Evolutionary conservation across 495 filamentous ascomycete genomes (phyloP).

Genomic region (Xylaria intraflava): DNA sequence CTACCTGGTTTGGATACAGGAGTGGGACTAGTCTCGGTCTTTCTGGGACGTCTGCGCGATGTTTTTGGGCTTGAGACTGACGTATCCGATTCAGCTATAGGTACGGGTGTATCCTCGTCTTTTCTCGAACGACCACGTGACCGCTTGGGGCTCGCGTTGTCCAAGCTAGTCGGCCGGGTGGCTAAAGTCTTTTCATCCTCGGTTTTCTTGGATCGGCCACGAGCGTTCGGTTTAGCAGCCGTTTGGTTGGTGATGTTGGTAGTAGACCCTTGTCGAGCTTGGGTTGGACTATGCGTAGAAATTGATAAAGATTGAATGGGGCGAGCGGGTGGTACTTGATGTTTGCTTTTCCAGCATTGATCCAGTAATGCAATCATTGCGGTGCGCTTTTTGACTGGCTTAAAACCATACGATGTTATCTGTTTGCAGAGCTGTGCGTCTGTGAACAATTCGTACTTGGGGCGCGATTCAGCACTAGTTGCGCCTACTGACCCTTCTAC

Average conservation of each 20-base stretch:
- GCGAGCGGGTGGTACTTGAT: conserved; percentile 2
- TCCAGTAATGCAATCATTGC: conserved; percentile 67
- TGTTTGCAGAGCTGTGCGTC: conserved; percentile 58
- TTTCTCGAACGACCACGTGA: conserved; percentile 19
- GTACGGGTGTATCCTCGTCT: conserved; percentile 5
- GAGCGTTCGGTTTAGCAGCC: conserved; percentile 35
- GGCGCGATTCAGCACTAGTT: conserved; percentile 34
- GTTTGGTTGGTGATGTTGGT: background rate
- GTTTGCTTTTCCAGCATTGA: conserved; percentile 61
- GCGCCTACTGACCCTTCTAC: background rate
- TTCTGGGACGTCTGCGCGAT: background rate
- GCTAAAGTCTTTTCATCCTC: conserved; percentile 23
- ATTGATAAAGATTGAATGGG: conserved; percentile 21
- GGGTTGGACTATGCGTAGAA: conserved; percentile 2
- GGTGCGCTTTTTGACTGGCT: conserved; percentile 60
- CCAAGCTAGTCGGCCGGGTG: background rate
- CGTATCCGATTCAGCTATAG: background rate
- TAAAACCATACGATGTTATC: conserved; percentile 64
- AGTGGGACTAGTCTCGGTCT: background rate
- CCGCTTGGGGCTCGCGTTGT: background rate
- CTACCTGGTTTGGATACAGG: conserved; percentile 4
- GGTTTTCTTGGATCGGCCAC: conserved; percentile 25
- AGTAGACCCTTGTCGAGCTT: conserved; percentile 8
- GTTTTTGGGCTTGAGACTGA: conserved; percentile 11
- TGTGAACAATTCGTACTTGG: conserved; percentile 58